Percentiles rank a stretch among this genome's conserved stretches.
Evolutionary conservation across 805 yeast species (phyloP).

Genomic region (Nakazawaea holstii): DNA sequence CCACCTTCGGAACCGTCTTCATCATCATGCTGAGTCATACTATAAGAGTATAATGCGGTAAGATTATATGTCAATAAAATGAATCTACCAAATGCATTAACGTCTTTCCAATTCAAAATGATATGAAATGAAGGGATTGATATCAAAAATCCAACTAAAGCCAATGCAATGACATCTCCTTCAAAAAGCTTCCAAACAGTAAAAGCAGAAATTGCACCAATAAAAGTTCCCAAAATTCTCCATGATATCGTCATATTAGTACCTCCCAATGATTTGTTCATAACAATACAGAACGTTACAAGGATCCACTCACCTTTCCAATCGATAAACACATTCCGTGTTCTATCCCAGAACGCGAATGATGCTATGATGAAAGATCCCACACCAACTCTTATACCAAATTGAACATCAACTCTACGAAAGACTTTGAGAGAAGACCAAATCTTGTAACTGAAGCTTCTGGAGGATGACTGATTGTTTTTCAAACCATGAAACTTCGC

Average conservation of each 20-base stretch:
- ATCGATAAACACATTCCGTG: conserved; percentile 46
- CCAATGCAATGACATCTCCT: conserved; percentile 48
- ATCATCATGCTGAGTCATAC: conserved; percentile 52
- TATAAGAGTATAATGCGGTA: conserved; percentile 71
- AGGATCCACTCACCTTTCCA: conserved; percentile 86
- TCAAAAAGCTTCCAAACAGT: conserved; percentile 52
- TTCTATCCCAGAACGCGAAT: conserved; percentile 59
- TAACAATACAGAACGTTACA: conserved; percentile 75
- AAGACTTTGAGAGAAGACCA: conserved; percentile 51
- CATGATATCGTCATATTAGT: conserved; percentile 74
- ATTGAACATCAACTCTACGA: conserved; percentile 63
- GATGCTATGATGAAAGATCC: conserved; percentile 65
- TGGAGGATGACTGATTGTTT: conserved; percentile 15
- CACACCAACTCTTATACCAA: conserved; percentile 73
- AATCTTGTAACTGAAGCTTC: conserved; percentile 25
- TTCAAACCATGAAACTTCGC: conserved; percentile 20
- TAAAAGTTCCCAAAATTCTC: conserved; percentile 67
- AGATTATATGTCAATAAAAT: conserved; percentile 71
- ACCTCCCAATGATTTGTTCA: conserved; percentile 83
- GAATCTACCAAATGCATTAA: conserved; percentile 63
- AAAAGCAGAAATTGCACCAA: conserved; percentile 65
- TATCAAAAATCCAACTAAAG: conserved; percentile 41
- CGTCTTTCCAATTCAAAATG: conserved; percentile 62
- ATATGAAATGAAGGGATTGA: conserved; percentile 47
- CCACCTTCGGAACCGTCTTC: conserved; percentile 66